Percentiles rank a stretch among this genome's conserved stretches.
phyloP scores from a whole-genome alignment of 306 rosid species.

The Morella rubra region DNA sequence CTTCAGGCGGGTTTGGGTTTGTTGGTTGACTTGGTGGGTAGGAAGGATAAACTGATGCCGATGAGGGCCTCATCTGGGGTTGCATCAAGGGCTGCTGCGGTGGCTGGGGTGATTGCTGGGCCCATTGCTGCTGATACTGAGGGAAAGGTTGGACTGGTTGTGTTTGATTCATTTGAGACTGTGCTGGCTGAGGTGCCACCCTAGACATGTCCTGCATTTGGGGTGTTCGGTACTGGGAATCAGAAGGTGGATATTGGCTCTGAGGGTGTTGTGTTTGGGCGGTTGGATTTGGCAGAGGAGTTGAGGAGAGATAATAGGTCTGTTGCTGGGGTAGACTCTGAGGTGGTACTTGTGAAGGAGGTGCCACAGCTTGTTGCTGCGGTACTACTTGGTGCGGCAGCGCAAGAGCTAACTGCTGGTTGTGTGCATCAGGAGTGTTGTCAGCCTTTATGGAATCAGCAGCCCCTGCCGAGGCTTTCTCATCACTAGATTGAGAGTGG shows the following conservation, averaged over 20 bases:
- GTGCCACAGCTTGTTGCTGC: slow-evolving; percentile 51
- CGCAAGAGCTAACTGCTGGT: slow-evolving; percentile 92
- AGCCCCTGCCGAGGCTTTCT: slow-evolving; percentile 54
- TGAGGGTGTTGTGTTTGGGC: slow-evolving; percentile 56
- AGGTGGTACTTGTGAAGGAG: slow-evolving; percentile 55
- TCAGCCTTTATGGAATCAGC: slow-evolving; percentile 63
- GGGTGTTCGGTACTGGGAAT: slow-evolving; percentile 62
- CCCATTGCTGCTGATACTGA: slow-evolving; percentile 67
- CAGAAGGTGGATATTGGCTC: slow-evolving; percentile 66
- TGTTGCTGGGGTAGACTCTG: slow-evolving; percentile 61
- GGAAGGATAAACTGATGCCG: slow-evolving; percentile 55
- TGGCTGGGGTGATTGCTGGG: slow-evolving; percentile 42
- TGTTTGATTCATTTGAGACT: slow-evolving; percentile 62
- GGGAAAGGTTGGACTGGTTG: slow-evolving; percentile 62
- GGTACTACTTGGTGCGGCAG: slow-evolving; percentile 73
- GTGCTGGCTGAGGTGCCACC: slow-evolving; percentile 55
- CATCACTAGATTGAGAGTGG: slow-evolving; percentile 79
- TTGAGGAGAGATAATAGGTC: slow-evolving; percentile 67
- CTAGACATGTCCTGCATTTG: slow-evolving; percentile 65
- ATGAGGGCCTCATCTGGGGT: slow-evolving; percentile 61
- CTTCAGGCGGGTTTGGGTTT: slow-evolving; percentile 59
- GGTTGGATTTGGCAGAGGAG: slow-evolving; percentile 56
- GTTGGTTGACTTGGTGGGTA: slow-evolving; percentile 66
- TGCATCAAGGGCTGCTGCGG: slow-evolving; percentile 68
- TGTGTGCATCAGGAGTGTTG: slow-evolving; percentile 55